phyloP scores from a whole-genome alignment of 192 early-diverging fungal genomes.

The Entrophospora sp. region DNA sequence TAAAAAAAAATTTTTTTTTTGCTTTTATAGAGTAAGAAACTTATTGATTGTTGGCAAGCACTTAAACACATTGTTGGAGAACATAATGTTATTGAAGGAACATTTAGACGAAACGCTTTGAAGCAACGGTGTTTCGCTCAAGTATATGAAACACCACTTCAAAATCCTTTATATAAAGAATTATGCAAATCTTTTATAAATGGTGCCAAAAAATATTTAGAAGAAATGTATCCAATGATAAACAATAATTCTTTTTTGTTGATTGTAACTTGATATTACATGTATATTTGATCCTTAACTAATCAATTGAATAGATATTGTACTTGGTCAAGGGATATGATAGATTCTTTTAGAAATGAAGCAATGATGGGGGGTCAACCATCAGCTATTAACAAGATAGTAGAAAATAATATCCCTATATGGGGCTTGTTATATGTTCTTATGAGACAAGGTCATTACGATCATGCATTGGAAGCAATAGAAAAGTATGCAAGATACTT shows the following conservation, averaged over 20 bases:
- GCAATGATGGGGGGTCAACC: conserved; percentile 76
- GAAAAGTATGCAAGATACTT: conserved; percentile 46
- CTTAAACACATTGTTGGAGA: conserved; percentile 36
- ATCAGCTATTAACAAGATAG: conserved; percentile 49
- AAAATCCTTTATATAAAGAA: conserved; percentile 18
- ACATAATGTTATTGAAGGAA: conserved; percentile 26
- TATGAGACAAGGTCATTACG: conserved; percentile 61
- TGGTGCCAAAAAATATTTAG: conserved; percentile 42
- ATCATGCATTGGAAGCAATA: conserved; percentile 63
- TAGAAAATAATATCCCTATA: conserved; percentile 53
- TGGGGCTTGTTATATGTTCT: conserved; percentile 87
- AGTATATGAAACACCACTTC: conserved; percentile 25
- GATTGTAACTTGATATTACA: background rate
- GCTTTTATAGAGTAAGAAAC: conserved; percentile 20
- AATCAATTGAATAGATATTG: background rate
- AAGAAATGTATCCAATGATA: conserved; percentile 39
- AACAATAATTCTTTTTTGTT: background rate
- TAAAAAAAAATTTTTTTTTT: too few relatives aligned
- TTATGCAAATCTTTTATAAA: conserved; percentile 30
- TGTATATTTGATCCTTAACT: background rate
- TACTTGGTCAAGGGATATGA: conserved; percentile 25
- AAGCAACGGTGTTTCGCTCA: conserved; percentile 35
- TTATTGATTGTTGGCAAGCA: conserved; percentile 38
- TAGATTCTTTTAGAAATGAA: conserved; percentile 53
- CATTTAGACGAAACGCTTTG: conserved; percentile 27